Conservation (phyloP, 2,329 filamentous ascomycete species). For the Decorospora gaudefroyi region DNA sequence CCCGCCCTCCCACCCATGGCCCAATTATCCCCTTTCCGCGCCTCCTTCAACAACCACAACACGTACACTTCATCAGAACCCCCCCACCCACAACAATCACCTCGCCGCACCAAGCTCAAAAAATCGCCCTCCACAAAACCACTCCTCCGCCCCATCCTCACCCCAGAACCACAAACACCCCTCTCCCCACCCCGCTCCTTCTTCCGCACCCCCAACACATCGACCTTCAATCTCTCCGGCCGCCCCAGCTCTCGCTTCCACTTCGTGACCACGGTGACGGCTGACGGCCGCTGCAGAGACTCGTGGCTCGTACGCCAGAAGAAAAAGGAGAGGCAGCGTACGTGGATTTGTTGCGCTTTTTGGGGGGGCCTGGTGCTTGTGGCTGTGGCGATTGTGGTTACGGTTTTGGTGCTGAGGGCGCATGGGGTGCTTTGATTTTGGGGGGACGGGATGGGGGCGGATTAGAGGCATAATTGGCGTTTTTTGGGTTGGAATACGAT, state of each 20-base stretch:
- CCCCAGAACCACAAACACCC: neutral
- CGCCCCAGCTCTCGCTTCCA: constrained; percentile 36
- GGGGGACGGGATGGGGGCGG: neutral
- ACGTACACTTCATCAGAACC: no score
- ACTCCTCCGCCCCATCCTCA: constrained; percentile 9
- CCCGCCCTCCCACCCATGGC: constrained; percentile 13
- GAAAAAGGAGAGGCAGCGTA: constrained; percentile 54
- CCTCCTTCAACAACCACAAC: no score
- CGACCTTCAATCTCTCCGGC: constrained; percentile 30
- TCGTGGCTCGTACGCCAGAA: constrained; percentile 60
- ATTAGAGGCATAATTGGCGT: neutral
- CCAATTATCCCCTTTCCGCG: constrained; percentile 1
- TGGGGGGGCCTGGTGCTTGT: constrained; percentile 54
- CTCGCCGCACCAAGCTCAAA: constrained; percentile 10
- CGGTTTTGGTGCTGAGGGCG: constrained; percentile 52
- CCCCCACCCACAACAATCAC: constrained; percentile 6
- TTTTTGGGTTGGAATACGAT: neutral
- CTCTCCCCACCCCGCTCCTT: constrained; percentile 7
- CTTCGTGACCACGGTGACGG: constrained; percentile 40
- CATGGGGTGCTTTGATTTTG: constrained; percentile 32
- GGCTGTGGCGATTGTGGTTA: constrained; percentile 52
- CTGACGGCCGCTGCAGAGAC: constrained; percentile 49
- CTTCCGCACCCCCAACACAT: constrained; percentile 22
- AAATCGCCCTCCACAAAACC: constrained; percentile 20
- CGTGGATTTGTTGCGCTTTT: constrained; percentile 55